phyloP scores from a whole-genome alignment of 192 early-diverging fungal species.

The Gorgonomyces haynaldii region DNA sequence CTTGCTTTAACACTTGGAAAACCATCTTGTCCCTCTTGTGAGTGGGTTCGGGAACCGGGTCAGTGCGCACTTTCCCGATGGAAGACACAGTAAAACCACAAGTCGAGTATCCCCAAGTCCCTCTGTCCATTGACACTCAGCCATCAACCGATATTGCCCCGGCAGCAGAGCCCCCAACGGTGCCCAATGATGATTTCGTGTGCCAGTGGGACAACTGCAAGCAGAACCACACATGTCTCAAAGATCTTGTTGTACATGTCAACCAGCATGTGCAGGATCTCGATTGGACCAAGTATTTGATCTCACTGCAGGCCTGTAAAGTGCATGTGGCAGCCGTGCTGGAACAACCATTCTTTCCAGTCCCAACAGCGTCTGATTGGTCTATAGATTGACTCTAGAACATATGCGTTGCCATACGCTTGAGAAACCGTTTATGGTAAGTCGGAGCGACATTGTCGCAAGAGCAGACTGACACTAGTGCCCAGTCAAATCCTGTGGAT shows the following conservation, averaged over 20 bases:
- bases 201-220: neutral
- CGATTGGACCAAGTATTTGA: neutral
- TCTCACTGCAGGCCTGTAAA: neutral
- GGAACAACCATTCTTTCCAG: conserved; percentile 4
- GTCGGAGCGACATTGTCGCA: neutral
- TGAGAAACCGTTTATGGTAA: conserved; percentile 15
- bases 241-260: conserved; percentile 3
- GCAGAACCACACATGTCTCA: neutral
- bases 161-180: too few species aligned
- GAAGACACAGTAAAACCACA: too few species aligned
- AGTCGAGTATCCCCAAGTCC: too few species aligned
- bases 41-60: too few species aligned
- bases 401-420: conserved; percentile 11
- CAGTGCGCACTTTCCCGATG: too few species aligned
- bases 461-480: conserved; percentile 6
- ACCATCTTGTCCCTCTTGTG: too few species aligned
- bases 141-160: too few species aligned
- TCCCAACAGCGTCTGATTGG: conserved; percentile 1
- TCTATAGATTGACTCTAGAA: conserved; percentile 4
- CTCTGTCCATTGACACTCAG: too few species aligned
- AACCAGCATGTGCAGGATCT: neutral
- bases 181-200: neutral
- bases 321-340: conserved; percentile 5
- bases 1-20: too few species aligned
- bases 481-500: conserved; percentile 20